Conservation (phyloP, 352 stramenopile species). For the Globisporangium yorkense region DNA sequence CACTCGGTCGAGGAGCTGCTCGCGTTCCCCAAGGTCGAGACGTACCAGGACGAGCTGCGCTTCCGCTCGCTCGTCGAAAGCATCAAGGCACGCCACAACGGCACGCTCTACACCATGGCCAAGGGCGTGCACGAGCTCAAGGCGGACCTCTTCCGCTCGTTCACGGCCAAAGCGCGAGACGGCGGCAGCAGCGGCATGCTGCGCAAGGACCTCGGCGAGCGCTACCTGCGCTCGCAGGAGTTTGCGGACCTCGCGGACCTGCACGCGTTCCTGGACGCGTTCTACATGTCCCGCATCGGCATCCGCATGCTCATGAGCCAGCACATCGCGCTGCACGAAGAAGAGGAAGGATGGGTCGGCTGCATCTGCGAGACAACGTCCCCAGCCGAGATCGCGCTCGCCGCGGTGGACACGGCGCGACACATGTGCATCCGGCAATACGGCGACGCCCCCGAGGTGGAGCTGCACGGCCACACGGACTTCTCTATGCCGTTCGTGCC, state of each 20-base stretch:
- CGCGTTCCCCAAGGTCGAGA: slow-evolving; percentile 78
- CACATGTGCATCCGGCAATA: slow-evolving; percentile 99
- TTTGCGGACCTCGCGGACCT: slow-evolving; percentile 91
- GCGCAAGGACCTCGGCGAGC: slow-evolving; percentile 52
- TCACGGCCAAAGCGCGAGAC: slow-evolving; percentile 36
- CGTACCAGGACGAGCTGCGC: slow-evolving; percentile 79
- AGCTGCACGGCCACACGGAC: slow-evolving; percentile 96
- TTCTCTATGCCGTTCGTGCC: slow-evolving; percentile 98
- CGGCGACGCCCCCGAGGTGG: slow-evolving; percentile 97
- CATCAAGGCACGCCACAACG: slow-evolving; percentile 97
- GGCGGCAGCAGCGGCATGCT: slow-evolving; percentile 5
- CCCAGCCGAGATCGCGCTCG: slow-evolving; percentile 94
- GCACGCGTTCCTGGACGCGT: slow-evolving; percentile 98
- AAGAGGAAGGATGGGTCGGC: slow-evolving; percentile 82
- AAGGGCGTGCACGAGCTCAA: slow-evolving; percentile 97
- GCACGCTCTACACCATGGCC: slow-evolving; percentile 99
- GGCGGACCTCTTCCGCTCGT: slow-evolving; percentile 75
- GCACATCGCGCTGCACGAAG: slow-evolving; percentile 95
- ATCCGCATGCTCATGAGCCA: slow-evolving; percentile 99
- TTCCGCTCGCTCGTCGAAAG: slow-evolving; percentile 94
- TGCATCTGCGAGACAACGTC: slow-evolving; percentile 97
- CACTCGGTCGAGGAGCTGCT: slow-evolving; percentile 95
- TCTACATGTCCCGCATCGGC: slow-evolving; percentile 99
- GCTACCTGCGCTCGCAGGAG: slow-evolving; percentile 71
- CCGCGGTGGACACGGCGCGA: slow-evolving; percentile 96